Evolutionary conservation across 2,329 filamentous ascomycete species (phyloP).

Genomic region (Hortaea werneckii): DNA sequence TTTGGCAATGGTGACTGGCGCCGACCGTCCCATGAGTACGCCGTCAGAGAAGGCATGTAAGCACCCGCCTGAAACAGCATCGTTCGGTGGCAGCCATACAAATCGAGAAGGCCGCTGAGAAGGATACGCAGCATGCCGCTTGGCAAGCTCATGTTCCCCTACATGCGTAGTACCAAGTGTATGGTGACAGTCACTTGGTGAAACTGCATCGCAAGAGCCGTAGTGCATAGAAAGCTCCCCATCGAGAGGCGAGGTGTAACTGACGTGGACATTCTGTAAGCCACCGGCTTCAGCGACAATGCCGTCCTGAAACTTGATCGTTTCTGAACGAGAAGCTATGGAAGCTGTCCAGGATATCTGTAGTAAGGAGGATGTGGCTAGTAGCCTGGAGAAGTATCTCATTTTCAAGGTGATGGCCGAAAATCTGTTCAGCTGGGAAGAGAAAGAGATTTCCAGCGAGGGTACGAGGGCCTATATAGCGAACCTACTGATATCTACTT

Average conservation of each 20-base stretch:
- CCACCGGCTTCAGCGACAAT: constrained; percentile 21
- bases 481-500: no score
- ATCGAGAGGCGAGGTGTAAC: constrained; percentile 33
- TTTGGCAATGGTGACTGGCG: constrained; percentile 27
- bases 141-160: constrained; percentile 21
- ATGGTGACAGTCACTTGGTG: constrained; percentile 31
- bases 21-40: constrained; percentile 32
- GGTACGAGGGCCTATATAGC: no score
- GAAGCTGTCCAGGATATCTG: neutral
- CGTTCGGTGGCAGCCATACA: constrained; percentile 36
- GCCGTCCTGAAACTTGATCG: constrained; percentile 15
- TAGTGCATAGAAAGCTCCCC: constrained; percentile 37
- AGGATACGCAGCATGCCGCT: constrained; percentile 15
- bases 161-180: constrained; percentile 33
- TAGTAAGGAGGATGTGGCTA: neutral
- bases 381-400: no score
- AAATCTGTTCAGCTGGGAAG: no score
- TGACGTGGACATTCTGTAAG: constrained; percentile 42
- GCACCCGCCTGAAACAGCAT: neutral
- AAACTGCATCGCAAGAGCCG: constrained; percentile 33
- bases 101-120: constrained; percentile 35
- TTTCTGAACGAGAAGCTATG: neutral
- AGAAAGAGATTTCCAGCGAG: no score
- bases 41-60: neutral
- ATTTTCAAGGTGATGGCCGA: no score